phyloP scores from a whole-genome alignment of 495 filamentous ascomycete species.

The Aspergillus avenaceus region DNA sequence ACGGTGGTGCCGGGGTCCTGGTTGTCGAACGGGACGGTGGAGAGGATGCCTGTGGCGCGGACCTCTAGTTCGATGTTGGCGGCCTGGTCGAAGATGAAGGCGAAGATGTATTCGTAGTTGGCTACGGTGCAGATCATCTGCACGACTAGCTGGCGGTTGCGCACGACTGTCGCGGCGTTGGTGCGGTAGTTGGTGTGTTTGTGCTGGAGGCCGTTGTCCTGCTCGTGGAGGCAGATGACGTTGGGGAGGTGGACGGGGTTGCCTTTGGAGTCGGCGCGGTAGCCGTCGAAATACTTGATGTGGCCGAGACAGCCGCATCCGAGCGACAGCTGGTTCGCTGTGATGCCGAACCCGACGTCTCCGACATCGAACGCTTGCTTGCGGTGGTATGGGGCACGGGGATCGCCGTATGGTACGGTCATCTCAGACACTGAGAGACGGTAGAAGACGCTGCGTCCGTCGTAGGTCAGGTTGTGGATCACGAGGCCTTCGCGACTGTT shows the following conservation, averaged over 20 bases:
- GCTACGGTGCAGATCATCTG: slow-evolving; percentile 76
- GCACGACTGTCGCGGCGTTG: slow-evolving; percentile 53
- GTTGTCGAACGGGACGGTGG: slow-evolving; percentile 72
- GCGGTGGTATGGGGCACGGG: slow-evolving; percentile 60
- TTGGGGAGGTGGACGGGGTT: slow-evolving; percentile 53
- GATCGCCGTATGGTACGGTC: slow-evolving; percentile 62
- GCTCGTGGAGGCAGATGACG: slow-evolving; percentile 63
- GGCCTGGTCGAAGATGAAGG: slow-evolving; percentile 82
- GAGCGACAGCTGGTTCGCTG: slow-evolving; percentile 62
- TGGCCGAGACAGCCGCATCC: slow-evolving; percentile 65
- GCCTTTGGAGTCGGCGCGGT: slow-evolving; percentile 53
- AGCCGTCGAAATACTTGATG: slow-evolving; percentile 60
- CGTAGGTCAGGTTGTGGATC: slow-evolving; percentile 62
- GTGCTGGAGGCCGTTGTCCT: slow-evolving; percentile 61
- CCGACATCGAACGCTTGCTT: slow-evolving; percentile 71
- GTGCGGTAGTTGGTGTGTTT: slow-evolving; percentile 67
- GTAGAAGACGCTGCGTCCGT: slow-evolving; percentile 64
- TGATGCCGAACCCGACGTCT: slow-evolving; percentile 62
- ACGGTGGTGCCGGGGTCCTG: slow-evolving; percentile 52
- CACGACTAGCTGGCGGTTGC: slow-evolving; percentile 58
- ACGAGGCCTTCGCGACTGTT: slow-evolving; percentile 62
- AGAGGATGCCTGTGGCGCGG: slow-evolving; percentile 81
- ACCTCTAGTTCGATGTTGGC: slow-evolving; percentile 78
- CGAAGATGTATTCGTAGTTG: slow-evolving; percentile 83
- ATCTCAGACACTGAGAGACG: slow-evolving; percentile 69